Evolutionary conservation across 805 yeast genomes (phyloP).

Genomic region (Middelhovenomyces tepae): DNA sequence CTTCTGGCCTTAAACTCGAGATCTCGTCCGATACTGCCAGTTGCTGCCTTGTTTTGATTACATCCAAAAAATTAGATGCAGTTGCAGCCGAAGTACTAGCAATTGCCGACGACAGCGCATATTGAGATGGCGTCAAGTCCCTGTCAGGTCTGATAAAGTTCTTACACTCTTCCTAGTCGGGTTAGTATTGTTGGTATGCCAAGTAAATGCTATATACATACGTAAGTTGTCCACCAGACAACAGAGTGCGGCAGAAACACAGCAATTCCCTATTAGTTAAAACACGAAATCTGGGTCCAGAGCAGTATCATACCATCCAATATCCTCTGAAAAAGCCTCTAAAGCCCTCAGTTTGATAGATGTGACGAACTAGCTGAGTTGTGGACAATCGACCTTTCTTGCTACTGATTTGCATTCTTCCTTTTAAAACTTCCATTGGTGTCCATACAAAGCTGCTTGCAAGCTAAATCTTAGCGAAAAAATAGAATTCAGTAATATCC

Average conservation of each 20-base stretch:
- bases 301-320: no score
- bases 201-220: constrained; percentile 14
- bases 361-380: constrained; percentile 16
- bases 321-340: constrained; percentile 75
- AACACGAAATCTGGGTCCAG: no score
- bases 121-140: constrained; percentile 19
- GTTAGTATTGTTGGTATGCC: constrained; percentile 1
- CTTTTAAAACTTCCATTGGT: constrained; percentile 39
- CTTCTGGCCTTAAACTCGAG: constrained; percentile 30
- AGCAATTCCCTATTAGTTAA: no score
- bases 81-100: constrained; percentile 30
- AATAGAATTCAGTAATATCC: no score
- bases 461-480: no score
- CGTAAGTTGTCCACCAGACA: constrained; percentile 35
- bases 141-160: constrained; percentile 3
- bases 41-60: constrained; percentile 38
- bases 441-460: constrained; percentile 34
- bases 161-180: constrained; percentile 6
- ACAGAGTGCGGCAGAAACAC: constrained; percentile 36
- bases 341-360: constrained; percentile 59
- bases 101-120: constrained; percentile 28
- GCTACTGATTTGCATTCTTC: constrained; percentile 32
- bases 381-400: constrained; percentile 9
- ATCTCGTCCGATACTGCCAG: constrained; percentile 33
- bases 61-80: constrained; percentile 32